Evolutionary conservation across 169 alveolate genomes (phyloP).

Genomic region (Ichthyophthirius multifiliis): DNA sequence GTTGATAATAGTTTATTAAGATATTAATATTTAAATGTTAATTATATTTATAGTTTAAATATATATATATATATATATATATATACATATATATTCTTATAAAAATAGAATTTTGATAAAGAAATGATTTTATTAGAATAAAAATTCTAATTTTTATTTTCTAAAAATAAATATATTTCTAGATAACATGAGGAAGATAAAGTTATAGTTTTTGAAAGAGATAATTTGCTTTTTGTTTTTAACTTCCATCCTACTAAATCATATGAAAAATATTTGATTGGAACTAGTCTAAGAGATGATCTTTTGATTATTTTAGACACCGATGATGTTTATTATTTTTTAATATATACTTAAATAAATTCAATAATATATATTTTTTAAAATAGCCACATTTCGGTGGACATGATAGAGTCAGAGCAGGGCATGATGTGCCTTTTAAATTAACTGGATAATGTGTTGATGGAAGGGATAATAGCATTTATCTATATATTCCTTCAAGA

Average conservation of each 20-base stretch:
- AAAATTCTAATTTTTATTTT: neutral
- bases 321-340: slow-evolving; percentile 48
- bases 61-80: neutral
- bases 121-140: neutral
- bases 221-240: slow-evolving; percentile 84
- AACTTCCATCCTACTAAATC: slow-evolving; percentile 82
- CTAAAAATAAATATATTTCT: neutral
- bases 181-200: slow-evolving; percentile 60
- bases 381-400: neutral
- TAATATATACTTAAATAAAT: neutral
- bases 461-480: neutral
- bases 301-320: slow-evolving; percentile 70
- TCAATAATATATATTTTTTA: neutral
- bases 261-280: slow-evolving; percentile 73
- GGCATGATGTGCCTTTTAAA: neutral
- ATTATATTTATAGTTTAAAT: too few species aligned
- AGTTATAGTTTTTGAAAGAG: slow-evolving; percentile 87
- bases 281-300: slow-evolving; percentile 61
- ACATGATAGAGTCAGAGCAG: neutral
- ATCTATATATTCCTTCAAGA: neutral
- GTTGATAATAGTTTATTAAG: slow-evolving; percentile 55
- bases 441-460: neutral
- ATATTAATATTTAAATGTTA: slow-evolving; percentile 20
- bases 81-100: too few species aligned
- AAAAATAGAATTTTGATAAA: neutral